phyloP scores from a whole-genome alignment of 768 basidiomycete species.

The Amanita pallidorosea region DNA sequence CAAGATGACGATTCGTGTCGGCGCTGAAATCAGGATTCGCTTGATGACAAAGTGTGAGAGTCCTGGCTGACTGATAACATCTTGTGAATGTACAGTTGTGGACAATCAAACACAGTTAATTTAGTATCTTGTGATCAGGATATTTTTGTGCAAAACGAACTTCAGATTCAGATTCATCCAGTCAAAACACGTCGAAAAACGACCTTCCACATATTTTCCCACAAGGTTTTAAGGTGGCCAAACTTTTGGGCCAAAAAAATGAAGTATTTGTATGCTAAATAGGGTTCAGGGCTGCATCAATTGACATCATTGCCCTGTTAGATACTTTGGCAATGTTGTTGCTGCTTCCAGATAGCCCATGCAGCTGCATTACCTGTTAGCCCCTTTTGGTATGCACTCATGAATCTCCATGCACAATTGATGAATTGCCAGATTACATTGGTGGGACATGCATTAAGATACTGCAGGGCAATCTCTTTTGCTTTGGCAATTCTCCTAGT shows the following conservation, averaged over 20 bases:
- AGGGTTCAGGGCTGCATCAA: background rate
- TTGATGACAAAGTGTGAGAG: too few relatives aligned
- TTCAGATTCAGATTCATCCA: background rate
- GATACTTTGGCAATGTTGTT: slow-evolving; percentile 20
- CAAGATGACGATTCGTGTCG: too few relatives aligned
- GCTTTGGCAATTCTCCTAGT: too few relatives aligned
- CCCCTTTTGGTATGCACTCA: slow-evolving; percentile 22
- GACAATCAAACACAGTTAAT: background rate
- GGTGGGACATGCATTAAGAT: too few relatives aligned
- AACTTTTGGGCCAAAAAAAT: background rate
- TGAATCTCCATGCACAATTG: slow-evolving; percentile 23
- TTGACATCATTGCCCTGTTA: background rate
- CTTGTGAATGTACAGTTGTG: too few relatives aligned
- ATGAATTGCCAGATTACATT: slow-evolving; percentile 21
- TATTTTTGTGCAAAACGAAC: background rate
- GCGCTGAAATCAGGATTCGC: too few relatives aligned
- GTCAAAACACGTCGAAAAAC: background rate
- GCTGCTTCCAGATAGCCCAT: slow-evolving; percentile 27
- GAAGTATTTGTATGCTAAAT: background rate
- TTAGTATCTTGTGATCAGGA: background rate
- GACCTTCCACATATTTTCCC: background rate
- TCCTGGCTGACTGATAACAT: too few relatives aligned
- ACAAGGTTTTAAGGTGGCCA: background rate
- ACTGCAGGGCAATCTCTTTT: too few relatives aligned
- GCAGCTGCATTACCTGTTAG: slow-evolving; percentile 24